Base-by-base conservation (phyloP, 495 filamentous ascomycete genomes). In the Ramalina intermedia region DNA sequence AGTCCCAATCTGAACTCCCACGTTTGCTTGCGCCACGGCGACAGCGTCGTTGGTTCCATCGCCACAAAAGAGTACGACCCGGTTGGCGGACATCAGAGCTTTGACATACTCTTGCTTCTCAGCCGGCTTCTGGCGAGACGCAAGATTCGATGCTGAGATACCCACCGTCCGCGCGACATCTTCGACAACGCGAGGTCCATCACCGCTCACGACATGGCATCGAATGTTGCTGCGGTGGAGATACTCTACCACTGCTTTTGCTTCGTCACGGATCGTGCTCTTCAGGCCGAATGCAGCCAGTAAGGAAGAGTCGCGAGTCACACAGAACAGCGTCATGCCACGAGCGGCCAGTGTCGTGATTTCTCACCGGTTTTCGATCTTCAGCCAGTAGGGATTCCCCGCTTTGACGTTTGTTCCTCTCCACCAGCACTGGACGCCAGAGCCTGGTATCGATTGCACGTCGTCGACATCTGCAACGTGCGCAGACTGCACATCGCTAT, bases 11-110 rank as follows among this genome's bases (percentile, higher is more conserved):
- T 85, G 81, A 3, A 87, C 62, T 43, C 85, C 85, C 51, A 89
- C 75, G 26, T 75, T 75, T n/a, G 85, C 82, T 55, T 76, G 72
- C 2, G 81, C 74, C 4, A 91, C 69, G 1, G 85, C 84, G 11
- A 80, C 67, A 0, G 85, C 82, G 59, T 89, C 85, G 62, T 91
- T 91, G 4, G 82, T 85, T 6, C 85, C 85, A 56, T 91, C 85
- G 37, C 85, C 85, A 54, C 73, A 71, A 62, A 90, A 88, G 17
- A 88, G 52, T 18, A 86, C 70, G 3, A 26, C 23, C 26, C 8
- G 3, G 26, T 8, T 8, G 4, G 3, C 26, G 8, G 3, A 3
- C 3, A 27, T 8, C 44, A 75, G 55, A 7, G 57, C 36, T 42
- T 78, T 61, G 43, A 86, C 66, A 59, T 84, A 84, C 0, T 52